A percentile compares a stretch with the other conserved stretches of the same genome.
phyloP scores from a whole-genome alignment of 2,329 filamentous ascomycete genomes.

The Fusarium sp. region DNA sequence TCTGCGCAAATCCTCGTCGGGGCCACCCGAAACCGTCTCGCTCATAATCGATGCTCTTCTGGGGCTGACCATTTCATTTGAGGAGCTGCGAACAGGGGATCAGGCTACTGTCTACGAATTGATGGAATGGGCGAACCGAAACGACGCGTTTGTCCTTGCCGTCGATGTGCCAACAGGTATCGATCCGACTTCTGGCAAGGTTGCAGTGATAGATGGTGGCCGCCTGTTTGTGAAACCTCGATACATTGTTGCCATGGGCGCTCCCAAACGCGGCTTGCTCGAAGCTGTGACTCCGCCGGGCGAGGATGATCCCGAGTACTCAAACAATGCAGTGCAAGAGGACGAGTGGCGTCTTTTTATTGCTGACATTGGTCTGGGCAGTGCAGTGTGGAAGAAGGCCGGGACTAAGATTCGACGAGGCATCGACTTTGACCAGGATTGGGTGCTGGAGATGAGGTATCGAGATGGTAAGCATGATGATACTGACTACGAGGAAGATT shows the following conservation, averaged over 20 bases:
- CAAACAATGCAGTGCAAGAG: constrained; percentile 51
- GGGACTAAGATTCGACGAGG: constrained; percentile 83
- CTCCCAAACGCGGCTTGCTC: constrained; percentile 84
- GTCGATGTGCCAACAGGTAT: constrained; percentile 93
- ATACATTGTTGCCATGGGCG: constrained; percentile 85
- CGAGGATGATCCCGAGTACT: constrained; percentile 50
- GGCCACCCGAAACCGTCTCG: constrained; percentile 67
- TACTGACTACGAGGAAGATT: constrained; percentile 41
- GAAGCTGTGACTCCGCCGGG: constrained; percentile 71
- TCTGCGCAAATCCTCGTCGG: constrained; percentile 57
- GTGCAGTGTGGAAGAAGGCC: constrained; percentile 84
- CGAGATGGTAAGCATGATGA: constrained; percentile 48
- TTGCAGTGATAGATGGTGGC: constrained; percentile 74
- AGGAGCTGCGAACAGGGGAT: constrained; percentile 83
- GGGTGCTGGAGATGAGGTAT: constrained; percentile 78
- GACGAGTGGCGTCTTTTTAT: constrained; percentile 82
- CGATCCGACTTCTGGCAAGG: constrained; percentile 77
- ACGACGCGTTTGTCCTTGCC: constrained; percentile 81
- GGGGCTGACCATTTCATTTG: constrained; percentile 86
- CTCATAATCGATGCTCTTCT: constrained; percentile 90
- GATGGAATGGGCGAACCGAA: constrained; percentile 93
- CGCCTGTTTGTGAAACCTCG: constrained; percentile 82
- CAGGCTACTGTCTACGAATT: constrained; percentile 87
- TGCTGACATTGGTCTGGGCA: constrained; percentile 85
- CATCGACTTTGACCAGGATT: constrained; percentile 86